Conservation (phyloP, 352 stramenopile genomes). For the Pythium rishiriense region DNA sequence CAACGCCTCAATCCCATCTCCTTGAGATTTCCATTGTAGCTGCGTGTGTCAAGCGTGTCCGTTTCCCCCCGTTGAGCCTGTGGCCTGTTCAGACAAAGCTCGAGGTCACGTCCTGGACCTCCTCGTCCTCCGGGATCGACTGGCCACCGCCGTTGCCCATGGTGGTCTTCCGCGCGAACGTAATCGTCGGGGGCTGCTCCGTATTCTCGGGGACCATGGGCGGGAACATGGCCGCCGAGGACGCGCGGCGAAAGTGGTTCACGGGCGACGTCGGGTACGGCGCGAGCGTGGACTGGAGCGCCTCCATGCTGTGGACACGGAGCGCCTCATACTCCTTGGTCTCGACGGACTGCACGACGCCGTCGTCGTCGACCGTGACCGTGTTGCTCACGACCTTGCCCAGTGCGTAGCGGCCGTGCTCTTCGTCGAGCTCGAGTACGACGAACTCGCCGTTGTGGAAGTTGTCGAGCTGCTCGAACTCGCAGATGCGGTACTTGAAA, state of each 20-base stretch:
- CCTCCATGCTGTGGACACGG: slow-evolving; percentile 49
- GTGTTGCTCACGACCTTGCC: slow-evolving; percentile 67
- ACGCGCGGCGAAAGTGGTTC: slow-evolving; percentile 63
- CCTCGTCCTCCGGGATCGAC: slow-evolving; percentile 22
- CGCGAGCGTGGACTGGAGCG: slow-evolving; percentile 41
- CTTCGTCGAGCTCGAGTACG: slow-evolving; percentile 75
- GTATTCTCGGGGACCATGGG: slow-evolving; percentile 14
- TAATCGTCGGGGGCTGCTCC: background rate
- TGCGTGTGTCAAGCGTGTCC: too few species aligned
- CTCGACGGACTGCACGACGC: slow-evolving; percentile 31
- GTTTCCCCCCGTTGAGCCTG: background rate
- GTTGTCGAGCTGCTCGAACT: slow-evolving; percentile 86
- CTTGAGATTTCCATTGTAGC: too few species aligned
- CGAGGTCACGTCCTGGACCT: slow-evolving; percentile 1
- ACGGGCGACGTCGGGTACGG: slow-evolving; percentile 63
- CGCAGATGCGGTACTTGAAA: slow-evolving; percentile 85
- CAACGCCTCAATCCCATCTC: too few species aligned
- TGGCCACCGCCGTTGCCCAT: background rate
- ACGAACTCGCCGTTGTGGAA: slow-evolving; percentile 86
- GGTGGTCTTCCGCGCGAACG: background rate
- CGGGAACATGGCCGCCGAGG: slow-evolving; percentile 33
- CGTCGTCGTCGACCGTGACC: slow-evolving; percentile 49
- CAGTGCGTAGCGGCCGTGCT: slow-evolving; percentile 58
- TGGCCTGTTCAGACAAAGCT: slow-evolving; percentile 1
- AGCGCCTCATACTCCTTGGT: slow-evolving; percentile 52